These are phyloP conservation scores for Massarina eburnea DNA, from an alignment of 2,329 filamentous ascomycete genomes.

Conservation along the genomic window DNA sequence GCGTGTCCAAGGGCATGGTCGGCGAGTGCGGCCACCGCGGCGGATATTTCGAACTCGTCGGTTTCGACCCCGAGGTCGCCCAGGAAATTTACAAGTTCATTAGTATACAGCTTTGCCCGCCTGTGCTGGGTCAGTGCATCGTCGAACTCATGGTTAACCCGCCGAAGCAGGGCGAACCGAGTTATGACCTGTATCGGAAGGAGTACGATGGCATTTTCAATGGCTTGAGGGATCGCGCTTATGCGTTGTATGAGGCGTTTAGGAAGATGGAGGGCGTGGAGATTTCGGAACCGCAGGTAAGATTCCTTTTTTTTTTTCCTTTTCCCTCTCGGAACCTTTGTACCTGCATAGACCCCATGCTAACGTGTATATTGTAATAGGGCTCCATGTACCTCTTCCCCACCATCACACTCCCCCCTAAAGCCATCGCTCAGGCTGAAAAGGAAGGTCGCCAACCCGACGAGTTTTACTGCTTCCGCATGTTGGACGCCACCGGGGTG, in stretches of 20 bases:
- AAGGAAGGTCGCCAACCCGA: conserved; percentile 75
- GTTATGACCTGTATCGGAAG: conserved; percentile 76
- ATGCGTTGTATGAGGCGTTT: conserved; percentile 87
- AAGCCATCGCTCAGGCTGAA: conserved; percentile 74
- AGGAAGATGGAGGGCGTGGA: conserved; percentile 93
- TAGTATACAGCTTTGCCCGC: conserved; percentile 93
- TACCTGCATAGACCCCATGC: conserved; percentile 3
- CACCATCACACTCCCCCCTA: conserved; percentile 76
- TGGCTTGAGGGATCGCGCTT: conserved; percentile 76
- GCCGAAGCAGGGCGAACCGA: conserved; percentile 78
- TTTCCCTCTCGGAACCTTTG: background rate
- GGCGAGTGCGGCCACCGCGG: conserved; percentile 97
- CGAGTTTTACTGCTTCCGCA: conserved; percentile 89
- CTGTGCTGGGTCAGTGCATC: conserved; percentile 92
- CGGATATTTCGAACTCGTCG: conserved; percentile 94
- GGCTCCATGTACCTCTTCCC: conserved; percentile 99
- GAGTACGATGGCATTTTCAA: conserved; percentile 84
- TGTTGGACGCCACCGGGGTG: conserved; percentile 92
- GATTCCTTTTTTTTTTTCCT: conserved; percentile 16
- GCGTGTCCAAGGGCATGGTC: conserved; percentile 96
- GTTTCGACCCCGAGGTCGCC: conserved; percentile 82
- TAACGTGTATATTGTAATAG: conserved; percentile 47
- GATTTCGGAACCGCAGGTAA: conserved; percentile 75
- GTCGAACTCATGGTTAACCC: conserved; percentile 99
- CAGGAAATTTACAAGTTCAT: conserved; percentile 99